These are phyloP conservation scores for Rhynchosporium agropyri DNA, from an alignment of 2,329 filamentous ascomycete genomes.

Conservation along the genomic window DNA sequence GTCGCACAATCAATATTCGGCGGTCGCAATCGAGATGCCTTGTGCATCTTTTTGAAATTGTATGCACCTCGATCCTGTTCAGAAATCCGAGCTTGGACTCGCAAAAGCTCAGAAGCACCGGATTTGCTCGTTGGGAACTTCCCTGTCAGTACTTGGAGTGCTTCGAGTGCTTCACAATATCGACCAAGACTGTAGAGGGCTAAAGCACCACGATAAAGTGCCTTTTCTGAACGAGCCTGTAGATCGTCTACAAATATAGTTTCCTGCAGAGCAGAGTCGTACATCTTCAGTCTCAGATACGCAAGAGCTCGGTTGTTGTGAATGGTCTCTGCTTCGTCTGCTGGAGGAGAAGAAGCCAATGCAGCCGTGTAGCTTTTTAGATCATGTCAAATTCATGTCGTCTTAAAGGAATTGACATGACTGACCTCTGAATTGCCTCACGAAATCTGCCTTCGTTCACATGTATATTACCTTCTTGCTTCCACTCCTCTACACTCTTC, in stretches of 20 bases:
- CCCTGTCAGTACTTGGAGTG: conserved; percentile 5
- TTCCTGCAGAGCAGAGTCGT: conserved; percentile 41
- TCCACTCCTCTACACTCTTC: conserved; percentile 20
- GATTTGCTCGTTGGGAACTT: conserved; percentile 2
- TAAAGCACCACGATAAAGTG: conserved; percentile 21
- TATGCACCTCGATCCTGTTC: conserved; percentile 49
- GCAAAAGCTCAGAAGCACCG: conserved; percentile 7
- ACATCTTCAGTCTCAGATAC: conserved; percentile 41
- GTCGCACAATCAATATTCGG: conserved; percentile 52
- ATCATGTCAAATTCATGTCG: not conserved
- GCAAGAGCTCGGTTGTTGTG: conserved; percentile 44
- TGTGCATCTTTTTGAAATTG: conserved; percentile 46
- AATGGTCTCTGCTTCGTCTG: conserved; percentile 39
- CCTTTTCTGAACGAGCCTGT: conserved; percentile 17
- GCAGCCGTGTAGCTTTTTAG: conserved; percentile 23
- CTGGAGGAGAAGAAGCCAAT: conserved; percentile 32
- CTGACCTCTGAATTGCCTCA: conserved; percentile 28
- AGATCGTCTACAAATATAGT: not conserved
- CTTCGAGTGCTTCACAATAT: conserved; percentile 12
- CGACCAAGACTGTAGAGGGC: conserved; percentile 22
- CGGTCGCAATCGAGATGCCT: conserved; percentile 40
- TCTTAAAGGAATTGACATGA: not conserved
- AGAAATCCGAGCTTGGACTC: conserved; percentile 36
- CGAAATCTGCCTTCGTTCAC: conserved; percentile 35
- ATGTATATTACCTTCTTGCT: conserved; percentile 30